Conservation (phyloP, 2,329 filamentous ascomycete genomes). For the Apiospora pterosperma region DNA sequence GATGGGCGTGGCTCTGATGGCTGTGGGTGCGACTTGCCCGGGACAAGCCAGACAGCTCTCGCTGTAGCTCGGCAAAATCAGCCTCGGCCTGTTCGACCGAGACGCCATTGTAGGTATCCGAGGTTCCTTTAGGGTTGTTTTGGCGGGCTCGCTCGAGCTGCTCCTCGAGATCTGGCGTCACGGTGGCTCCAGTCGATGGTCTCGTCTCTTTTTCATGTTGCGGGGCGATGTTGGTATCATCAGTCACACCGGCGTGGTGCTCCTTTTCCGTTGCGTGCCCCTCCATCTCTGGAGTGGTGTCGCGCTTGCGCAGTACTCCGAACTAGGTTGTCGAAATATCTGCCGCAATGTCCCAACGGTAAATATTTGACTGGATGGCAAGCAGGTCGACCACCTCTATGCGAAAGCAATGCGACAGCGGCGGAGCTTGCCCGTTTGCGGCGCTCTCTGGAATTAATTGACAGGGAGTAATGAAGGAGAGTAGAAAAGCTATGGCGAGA, state of each 20-base stretch:
- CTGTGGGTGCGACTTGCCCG: constrained; percentile 43
- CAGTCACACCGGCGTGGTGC: background rate
- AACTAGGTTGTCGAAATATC: background rate
- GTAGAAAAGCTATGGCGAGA: background rate
- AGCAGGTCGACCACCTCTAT: background rate
- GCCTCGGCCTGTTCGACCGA: constrained; percentile 65
- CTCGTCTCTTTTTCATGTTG: background rate
- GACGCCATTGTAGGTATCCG: constrained; percentile 45
- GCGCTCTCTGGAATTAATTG: background rate
- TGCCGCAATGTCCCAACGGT: background rate
- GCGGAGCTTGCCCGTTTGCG: background rate
- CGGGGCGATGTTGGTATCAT: background rate
- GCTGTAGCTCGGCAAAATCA: constrained; percentile 67
- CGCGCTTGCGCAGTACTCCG: background rate
- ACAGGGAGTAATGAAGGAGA: background rate
- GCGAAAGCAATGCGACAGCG: background rate
- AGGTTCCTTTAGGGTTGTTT: constrained; percentile 46
- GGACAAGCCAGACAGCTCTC: constrained; percentile 56
- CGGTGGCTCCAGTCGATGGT: background rate
- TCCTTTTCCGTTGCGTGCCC: background rate
- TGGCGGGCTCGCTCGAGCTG: constrained; percentile 37
- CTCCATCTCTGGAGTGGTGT: constrained; percentile 1
- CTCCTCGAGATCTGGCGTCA: constrained; percentile 29
- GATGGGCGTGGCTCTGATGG: constrained; percentile 20
- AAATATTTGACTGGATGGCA: background rate